Conservation (phyloP, 345 rosid species). For the Luvunga scandens region DNA sequence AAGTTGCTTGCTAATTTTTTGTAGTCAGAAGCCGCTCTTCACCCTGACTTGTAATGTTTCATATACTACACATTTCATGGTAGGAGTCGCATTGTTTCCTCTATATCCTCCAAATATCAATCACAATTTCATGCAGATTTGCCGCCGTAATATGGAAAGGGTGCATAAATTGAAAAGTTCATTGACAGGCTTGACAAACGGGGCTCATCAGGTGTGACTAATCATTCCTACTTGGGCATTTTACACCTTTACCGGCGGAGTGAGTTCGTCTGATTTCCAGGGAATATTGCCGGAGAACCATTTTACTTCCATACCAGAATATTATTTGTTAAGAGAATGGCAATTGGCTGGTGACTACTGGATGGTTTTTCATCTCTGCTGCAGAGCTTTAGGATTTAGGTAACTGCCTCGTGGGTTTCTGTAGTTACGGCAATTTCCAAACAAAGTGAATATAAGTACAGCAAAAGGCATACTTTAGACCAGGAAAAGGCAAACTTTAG, state of each 20-base stretch:
- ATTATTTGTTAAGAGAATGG: too few relatives aligned
- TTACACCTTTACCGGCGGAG: background rate
- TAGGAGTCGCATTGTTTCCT: background rate
- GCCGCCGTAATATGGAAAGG: constrained; percentile 51
- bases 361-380: too few relatives aligned
- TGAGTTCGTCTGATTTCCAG: background rate
- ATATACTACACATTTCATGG: background rate
- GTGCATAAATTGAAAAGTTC: constrained; percentile 58
- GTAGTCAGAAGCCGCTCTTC: background rate
- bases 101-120: background rate
- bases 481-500: too few relatives aligned
- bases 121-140: constrained; percentile 38
- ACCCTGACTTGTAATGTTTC: background rate
- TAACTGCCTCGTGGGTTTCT: background rate
- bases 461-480: too few relatives aligned
- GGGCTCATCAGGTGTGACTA: constrained; percentile 46
- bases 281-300: background rate
- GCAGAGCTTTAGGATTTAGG: too few relatives aligned
- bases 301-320: background rate
- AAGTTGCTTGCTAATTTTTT: background rate
- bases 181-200: constrained; percentile 50
- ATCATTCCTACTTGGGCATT: background rate
- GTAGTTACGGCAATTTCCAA: too few relatives aligned
- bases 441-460: too few relatives aligned
- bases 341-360: too few relatives aligned